Conservation (phyloP, 495 filamentous ascomycete genomes). For the Neurospora hispaniola region DNA sequence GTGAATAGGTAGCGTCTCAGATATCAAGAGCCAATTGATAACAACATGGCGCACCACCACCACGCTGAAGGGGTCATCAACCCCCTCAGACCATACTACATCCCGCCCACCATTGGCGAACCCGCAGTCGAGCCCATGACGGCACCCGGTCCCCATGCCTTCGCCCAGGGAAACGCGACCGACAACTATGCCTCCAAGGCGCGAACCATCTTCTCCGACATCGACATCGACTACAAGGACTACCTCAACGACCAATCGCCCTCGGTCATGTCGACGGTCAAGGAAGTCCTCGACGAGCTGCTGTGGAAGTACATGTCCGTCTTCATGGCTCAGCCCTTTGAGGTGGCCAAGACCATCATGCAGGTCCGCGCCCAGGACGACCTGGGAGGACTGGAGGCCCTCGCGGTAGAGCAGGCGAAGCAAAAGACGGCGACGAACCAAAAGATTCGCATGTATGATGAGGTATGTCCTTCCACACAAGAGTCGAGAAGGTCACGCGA, state of each 20-base stretch:
- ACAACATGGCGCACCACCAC: constrained; percentile 31
- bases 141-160: constrained; percentile 34
- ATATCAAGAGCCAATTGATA: neutral
- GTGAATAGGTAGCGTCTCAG: neutral
- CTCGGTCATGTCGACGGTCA: constrained; percentile 58
- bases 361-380: constrained; percentile 58
- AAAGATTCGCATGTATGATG: constrained; percentile 33
- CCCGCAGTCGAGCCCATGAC: constrained; percentile 23
- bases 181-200: constrained; percentile 60
- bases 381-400: constrained; percentile 22
- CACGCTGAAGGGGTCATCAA: constrained; percentile 53
- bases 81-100: constrained; percentile 89
- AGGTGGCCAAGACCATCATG: constrained; percentile 87
- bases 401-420: constrained; percentile 12
- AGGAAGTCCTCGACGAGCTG: constrained; percentile 64
- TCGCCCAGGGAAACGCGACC: constrained; percentile 37
- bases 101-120: constrained; percentile 67
- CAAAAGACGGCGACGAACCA: constrained; percentile 25
- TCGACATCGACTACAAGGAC: constrained; percentile 84
- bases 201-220: constrained; percentile 71
- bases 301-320: constrained; percentile 78
- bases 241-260: constrained; percentile 71
- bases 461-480: constrained; percentile 27
- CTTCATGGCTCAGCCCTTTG: constrained; percentile 86
- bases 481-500: neutral